Percentiles rank a stretch among this genome's conserved stretches.
phyloP scores from a whole-genome alignment of 371 early-diverging fungal species.

The Mortierella sp. region DNA sequence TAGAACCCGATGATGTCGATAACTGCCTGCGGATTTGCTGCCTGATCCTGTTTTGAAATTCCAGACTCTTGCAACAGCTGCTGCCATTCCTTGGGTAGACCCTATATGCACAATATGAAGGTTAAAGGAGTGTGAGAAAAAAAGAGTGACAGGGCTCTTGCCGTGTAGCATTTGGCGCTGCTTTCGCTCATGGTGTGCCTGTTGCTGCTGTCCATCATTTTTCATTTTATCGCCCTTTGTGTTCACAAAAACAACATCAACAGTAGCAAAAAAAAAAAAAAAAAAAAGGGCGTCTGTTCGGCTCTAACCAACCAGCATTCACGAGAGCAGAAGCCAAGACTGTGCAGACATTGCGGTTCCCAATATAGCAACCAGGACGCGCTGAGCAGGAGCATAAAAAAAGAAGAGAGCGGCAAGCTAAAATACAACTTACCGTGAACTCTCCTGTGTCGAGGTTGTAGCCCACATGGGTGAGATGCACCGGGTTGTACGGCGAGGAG shows the following conservation, averaged over 20 bases:
- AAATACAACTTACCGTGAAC: constrained; percentile 74
- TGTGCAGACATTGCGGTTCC: constrained; percentile 46
- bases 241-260: constrained; percentile 16
- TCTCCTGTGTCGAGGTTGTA: constrained; percentile 89
- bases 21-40: constrained; percentile 96
- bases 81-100: constrained; percentile 96
- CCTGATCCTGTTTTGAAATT: constrained; percentile 95
- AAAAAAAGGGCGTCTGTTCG: not conserved
- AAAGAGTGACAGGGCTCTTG: no score
- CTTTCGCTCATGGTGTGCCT: constrained; percentile 55
- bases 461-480: constrained; percentile 95
- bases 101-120: constrained; percentile 59
- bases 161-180: no score
- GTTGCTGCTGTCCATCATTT: constrained; percentile 80
- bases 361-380: constrained; percentile 30
- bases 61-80: constrained; percentile 90
- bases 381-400: not conserved
- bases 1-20: constrained; percentile 96
- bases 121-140: no score
- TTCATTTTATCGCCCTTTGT: constrained; percentile 64
- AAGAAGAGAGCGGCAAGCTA: no score
- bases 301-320: constrained; percentile 31
- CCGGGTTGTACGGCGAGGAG: constrained; percentile 95
- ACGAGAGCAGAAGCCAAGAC: constrained; percentile 60
- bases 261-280: constrained; percentile 1